Evolutionary conservation across 805 yeast species (phyloP), one percentile per base, ranked within the genome.

Genomic region (Brettanomyces bruxellensis): DNA sequence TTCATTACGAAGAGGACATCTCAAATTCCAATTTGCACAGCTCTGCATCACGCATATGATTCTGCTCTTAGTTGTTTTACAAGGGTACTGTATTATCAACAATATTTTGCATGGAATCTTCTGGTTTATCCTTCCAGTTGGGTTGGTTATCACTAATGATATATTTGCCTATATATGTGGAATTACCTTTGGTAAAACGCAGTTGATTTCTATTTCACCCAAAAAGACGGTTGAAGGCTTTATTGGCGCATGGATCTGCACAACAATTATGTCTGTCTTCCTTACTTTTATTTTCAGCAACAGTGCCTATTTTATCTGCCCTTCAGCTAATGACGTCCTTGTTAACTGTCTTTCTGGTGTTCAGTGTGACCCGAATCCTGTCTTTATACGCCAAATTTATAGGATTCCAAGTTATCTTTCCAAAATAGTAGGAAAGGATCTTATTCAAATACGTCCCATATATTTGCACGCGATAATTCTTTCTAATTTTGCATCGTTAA

Each of bases 141-240:
- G 93, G 2, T 72, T 91, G 58, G 99, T 93, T 43, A 87, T 93
- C 54, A 85, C 87, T 47, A 93, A 93, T 63, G 99, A 93, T 62
- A 89, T 91, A 45, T 90, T 88, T 73, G 99, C 99, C 25, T 93
- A 93, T 62, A 71, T 93, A 43, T 93, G 98, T 68, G 99, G 99
- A 41, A 93, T 93, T 54, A 86, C 98, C 2, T 88, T 93, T 68
- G 99, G 99, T 46, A 79, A 75, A 51, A 91, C 97, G 36, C 96
- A 87, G 60, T 77, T 93, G 58, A 87, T 93, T 55, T 88, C 85
- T 44, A 88, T 93, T 52, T 87, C 96, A 11, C 99, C 99, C 47
- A 93, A 93, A 67, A 93, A 93, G 68, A 93, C 99, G 3, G 89
- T 91, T 35, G 99, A 93, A 69, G 99, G 99, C 3, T 93, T 93